Evolutionary conservation across 2,329 filamentous ascomycete species (phyloP), one percentile per base, ranked within the genome.

Genomic region (Cyclaneusma minus): DNA sequence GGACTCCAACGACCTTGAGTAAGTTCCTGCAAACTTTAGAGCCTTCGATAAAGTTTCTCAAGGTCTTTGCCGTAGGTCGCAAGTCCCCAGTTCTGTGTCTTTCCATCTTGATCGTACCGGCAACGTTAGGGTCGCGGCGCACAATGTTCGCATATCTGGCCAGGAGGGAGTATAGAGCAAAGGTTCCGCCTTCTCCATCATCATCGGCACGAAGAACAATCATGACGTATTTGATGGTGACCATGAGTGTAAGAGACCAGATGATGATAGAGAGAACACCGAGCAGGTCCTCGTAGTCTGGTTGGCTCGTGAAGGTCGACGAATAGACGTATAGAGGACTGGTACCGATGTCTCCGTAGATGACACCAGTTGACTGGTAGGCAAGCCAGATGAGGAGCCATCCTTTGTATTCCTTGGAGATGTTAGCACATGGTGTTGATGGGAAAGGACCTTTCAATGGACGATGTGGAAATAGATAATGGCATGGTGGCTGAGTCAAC

Each of bases 301-400:
- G 71, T 10, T 60, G 49, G 3, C 52, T 49, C 14, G 58, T 54
- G 40, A 80, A 80, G 1, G 69, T 76, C n/a, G 67, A 72, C 11
- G 71, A 77, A 46, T 56, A 79, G 11, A 79, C 73, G 39, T 80
- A 80, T 11, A 80, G 63, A n/a, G 71, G 72, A 32, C 62, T 68
- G 12, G 58, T 63, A 30, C 71, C 73, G 40, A 78, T 76, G 36
- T 79, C 73, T 13, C 73, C 73, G 34, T 79, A 78, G 26, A 78
- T 77, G 21, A 74, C 68, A 26, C 73, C 72, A 16, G 62, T 64
- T 3, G 63, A 68, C 47, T 77, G 70, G 42, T 74, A 77, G 13
- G 69, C 63, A 22, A 74, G 56, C 61, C 64, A 45, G 8, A 42
- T 11, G 5, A 46, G 30, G 18, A 36, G 38, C 35, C 38, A 42